These are phyloP conservation scores for Pythium oligandrum DNA, from an alignment of 352 stramenopile genomes.

Conservation along the genomic window DNA sequence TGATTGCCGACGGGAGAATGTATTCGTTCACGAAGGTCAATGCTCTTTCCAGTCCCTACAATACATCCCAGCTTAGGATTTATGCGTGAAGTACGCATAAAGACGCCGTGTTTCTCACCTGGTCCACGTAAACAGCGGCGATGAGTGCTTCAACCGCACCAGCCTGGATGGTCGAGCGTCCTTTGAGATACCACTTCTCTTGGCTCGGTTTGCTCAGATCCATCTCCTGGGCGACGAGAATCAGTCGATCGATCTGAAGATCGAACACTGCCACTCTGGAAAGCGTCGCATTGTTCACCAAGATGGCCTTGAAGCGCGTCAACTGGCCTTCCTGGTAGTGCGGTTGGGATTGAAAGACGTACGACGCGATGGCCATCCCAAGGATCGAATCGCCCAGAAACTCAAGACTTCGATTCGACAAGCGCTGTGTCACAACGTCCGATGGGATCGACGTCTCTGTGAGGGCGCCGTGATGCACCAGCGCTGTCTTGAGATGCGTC, in stretches of 20 bases:
- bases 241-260: constrained; percentile 49
- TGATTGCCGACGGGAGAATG: constrained; percentile 51
- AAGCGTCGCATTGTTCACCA: constrained; percentile 79
- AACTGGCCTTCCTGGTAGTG: constrained; percentile 71
- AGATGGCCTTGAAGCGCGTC: constrained; percentile 51
- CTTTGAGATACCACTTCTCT: constrained; percentile 33
- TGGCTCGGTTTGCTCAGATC: constrained; percentile 20
- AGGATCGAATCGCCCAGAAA: constrained; percentile 80
- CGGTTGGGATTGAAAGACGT: constrained; percentile 73
- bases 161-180: constrained; percentile 62
- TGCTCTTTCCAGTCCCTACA: constrained; percentile 52
- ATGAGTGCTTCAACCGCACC: constrained; percentile 76
- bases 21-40: constrained; percentile 59
- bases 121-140: constrained; percentile 70
- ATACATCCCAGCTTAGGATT: background rate
- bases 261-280: constrained; percentile 56
- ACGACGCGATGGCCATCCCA: constrained; percentile 47
- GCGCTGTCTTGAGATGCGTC: constrained; percentile 53
- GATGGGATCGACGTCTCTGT: constrained; percentile 29
- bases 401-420: constrained; percentile 81
- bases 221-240: constrained; percentile 55
- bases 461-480: constrained; percentile 76
- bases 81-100: no score
- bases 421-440: constrained; percentile 41
- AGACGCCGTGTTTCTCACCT: constrained; percentile 20